Percentiles rank a stretch among this genome's conserved stretches.
Evolutionary conservation across 495 filamentous ascomycete genomes (phyloP).

Genomic region (Physcia stellaris): DNA sequence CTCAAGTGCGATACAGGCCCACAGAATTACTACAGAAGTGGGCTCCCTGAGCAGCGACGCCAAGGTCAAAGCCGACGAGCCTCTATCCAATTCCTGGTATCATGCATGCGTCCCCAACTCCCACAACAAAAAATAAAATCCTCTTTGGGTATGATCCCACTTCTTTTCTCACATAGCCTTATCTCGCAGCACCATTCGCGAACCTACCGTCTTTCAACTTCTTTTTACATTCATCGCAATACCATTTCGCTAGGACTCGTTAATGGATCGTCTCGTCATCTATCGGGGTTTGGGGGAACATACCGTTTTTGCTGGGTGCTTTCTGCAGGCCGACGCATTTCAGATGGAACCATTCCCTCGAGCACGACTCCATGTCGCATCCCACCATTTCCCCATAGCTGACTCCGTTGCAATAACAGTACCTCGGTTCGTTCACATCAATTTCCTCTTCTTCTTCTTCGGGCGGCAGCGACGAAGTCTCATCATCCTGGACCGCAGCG

Average conservation of each 20-base stretch:
- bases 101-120: no score
- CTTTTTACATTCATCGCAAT: slow-evolving; percentile 75
- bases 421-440: slow-evolving; percentile 70
- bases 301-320: slow-evolving; percentile 72
- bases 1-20: no score
- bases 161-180: no score
- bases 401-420: slow-evolving; percentile 87
- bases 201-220: slow-evolving; percentile 32
- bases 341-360: slow-evolving; percentile 92
- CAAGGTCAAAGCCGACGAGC: no score
- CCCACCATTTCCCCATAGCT: slow-evolving; percentile 97
- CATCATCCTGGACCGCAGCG: slow-evolving; percentile 19
- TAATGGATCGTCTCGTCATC: not conserved
- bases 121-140: no score
- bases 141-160: no score
- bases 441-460: slow-evolving; percentile 50
- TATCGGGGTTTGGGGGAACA: slow-evolving; percentile 3
- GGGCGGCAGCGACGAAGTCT: slow-evolving; percentile 7
- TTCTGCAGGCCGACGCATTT: slow-evolving; percentile 79
- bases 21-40: no score
- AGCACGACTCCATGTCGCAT: slow-evolving; percentile 82
- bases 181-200: slow-evolving; percentile 4
- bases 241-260: slow-evolving; percentile 65
- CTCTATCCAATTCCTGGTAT: no score
- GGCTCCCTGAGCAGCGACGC: no score